Evolutionary conservation across 768 basidiomycete genomes (phyloP).

Genomic region (Candolleomyces aberdarensis): DNA sequence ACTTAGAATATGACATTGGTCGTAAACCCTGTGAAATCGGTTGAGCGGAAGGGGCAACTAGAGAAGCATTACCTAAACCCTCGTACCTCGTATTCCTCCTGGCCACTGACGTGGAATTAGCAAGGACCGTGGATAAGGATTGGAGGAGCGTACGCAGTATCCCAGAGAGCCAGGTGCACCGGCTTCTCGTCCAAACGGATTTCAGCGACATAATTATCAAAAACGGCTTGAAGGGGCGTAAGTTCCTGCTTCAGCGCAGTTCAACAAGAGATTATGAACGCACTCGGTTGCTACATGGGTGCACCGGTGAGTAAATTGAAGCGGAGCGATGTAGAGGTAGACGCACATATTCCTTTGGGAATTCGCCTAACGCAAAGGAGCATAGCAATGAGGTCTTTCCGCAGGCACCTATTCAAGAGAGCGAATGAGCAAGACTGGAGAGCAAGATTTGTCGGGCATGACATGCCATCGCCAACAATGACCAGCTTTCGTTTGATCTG

Average conservation of each 20-base stretch:
- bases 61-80: background rate
- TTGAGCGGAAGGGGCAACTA: slow-evolving; percentile 10
- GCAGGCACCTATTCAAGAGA: slow-evolving; percentile 66
- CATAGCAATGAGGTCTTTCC: slow-evolving; percentile 93
- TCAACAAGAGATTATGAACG: slow-evolving; percentile 16
- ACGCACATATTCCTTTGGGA: slow-evolving; percentile 93
- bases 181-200: slow-evolving; percentile 97
- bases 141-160: slow-evolving; percentile 82
- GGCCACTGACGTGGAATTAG: slow-evolving; percentile 57
- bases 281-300: slow-evolving; percentile 55
- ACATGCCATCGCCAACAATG: slow-evolving; percentile 92
- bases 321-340: slow-evolving; percentile 5
- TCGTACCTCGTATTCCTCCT: slow-evolving; percentile 95
- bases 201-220: slow-evolving; percentile 99
- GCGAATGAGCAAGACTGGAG: slow-evolving; percentile 19
- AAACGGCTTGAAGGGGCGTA: slow-evolving; percentile 63
- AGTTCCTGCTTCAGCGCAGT: slow-evolving; percentile 14
- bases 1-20: slow-evolving; percentile 96
- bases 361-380: slow-evolving; percentile 92
- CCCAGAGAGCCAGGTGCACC: slow-evolving; percentile 96
- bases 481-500: slow-evolving; percentile 94
- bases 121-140: slow-evolving; percentile 9
- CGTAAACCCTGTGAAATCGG: slow-evolving; percentile 66
- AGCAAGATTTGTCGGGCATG: slow-evolving; percentile 17
- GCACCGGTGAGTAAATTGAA: slow-evolving; percentile 8